Base-by-base conservation (phyloP, 345 rosid genomes). In the Aquilaria yunnanensis region DNA sequence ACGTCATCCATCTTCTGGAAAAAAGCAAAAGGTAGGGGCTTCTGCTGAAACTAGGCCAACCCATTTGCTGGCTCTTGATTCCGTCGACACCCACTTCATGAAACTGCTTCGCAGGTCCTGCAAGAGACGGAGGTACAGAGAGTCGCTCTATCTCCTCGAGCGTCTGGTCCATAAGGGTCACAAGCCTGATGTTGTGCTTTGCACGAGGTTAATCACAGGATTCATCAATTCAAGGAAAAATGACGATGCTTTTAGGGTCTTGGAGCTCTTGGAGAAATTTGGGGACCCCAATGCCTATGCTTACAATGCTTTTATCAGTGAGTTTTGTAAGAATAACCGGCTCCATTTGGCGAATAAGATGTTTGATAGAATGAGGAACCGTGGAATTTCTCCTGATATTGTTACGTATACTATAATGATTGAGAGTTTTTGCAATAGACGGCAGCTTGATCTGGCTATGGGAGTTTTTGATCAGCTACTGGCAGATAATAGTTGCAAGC, bases 351-450 rank as follows among this genome's bases (percentile, higher is more conserved):
- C 93, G 3, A 76, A 79, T 2, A 78, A 49, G 32, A 83, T 87
- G 60, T 76, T 92, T 34, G 79, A 82, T 64, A 74, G 93, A 72
- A 84, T 92, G 96, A 81, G 77, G 65, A 75, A 75, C 48, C 81
- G 80, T 58, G 96, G 90, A 10, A 77, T 86, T 68, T 68, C 62
- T 0, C 93, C 96, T 0, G 92, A 92, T 57, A 87, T 87, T 13
- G 93, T 89, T 4, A 92, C 96, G 1, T 85, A 85, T 61, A 92
- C 85, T 70, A 87, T 87, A 14, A 78, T 89, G 88, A 85, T 92
- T 51, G 89, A 89, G 59, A 81, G 82, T 62, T 83, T 89, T 32
- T 87, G 93, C 68, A 60, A 81, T 47, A 72, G 90, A 71, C 89
- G 96, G 34, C 82, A 85, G 65, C 82, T 85, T 56, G 83, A 72